phyloP scores from a whole-genome alignment of 345 rosid genomes.

The Excoecaria cochinchinensis region DNA sequence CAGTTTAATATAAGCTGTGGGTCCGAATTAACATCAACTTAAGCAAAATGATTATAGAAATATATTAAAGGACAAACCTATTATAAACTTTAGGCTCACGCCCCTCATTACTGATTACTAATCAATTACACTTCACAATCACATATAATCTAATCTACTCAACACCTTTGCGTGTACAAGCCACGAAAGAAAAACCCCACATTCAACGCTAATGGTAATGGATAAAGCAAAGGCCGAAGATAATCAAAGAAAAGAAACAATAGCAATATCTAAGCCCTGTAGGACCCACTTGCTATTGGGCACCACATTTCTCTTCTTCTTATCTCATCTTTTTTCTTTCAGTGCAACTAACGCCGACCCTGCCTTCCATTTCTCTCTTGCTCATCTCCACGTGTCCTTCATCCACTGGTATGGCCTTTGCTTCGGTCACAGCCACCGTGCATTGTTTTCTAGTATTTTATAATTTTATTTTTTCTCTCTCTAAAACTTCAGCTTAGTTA shows the following conservation, averaged over 20 bases:
- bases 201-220: neutral
- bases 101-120: no score
- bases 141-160: no score
- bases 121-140: no score
- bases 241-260: neutral
- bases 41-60: no score
- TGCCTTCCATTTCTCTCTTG: no score
- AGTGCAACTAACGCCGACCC: constrained; percentile 11
- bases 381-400: constrained; percentile 2
- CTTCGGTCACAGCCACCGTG: constrained; percentile 8
- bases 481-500: neutral
- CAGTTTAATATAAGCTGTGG: no score
- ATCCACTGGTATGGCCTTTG: neutral
- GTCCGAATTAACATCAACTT: no score
- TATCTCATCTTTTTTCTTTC: neutral
- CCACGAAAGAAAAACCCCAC: constrained; percentile 8
- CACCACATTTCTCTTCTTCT: constrained; percentile 4
- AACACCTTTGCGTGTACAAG: constrained; percentile 11
- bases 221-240: neutral
- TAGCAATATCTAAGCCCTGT: neutral
- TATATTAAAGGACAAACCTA: no score
- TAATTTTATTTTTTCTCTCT: no score
- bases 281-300: neutral
- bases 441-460: neutral
- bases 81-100: no score